Percentiles rank a stretch among this genome's conserved stretches.
Conservation (phyloP, 2,329 filamentous ascomycete species). For the Leptographium wingfieldii region DNA sequence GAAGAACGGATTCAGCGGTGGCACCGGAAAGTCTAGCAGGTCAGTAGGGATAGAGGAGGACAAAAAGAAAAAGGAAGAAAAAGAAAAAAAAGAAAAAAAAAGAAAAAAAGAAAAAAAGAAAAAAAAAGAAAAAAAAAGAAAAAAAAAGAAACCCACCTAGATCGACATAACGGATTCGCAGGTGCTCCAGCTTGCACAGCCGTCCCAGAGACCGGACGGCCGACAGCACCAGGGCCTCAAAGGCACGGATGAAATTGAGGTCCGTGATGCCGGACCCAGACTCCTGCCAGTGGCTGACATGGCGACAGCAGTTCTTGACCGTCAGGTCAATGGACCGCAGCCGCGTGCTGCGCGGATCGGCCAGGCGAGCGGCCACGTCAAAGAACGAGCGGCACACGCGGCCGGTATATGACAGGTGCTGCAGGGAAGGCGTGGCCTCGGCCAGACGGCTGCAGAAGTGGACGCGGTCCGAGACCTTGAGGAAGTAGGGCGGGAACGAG, state of each 20-base stretch:
- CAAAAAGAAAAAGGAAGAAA: background rate
- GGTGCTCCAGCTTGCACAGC: constrained; percentile 45
- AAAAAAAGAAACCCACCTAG: constrained; percentile 34
- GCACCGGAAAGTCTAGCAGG: constrained; percentile 51
- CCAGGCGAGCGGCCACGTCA: constrained; percentile 37
- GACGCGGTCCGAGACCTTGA: constrained; percentile 43
- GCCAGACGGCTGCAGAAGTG: constrained; percentile 57
- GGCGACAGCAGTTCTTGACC: constrained; percentile 62
- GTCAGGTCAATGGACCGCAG: constrained; percentile 59
- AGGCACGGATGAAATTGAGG: constrained; percentile 57
- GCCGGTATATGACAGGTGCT: constrained; percentile 60
- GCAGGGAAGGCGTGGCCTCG: constrained; percentile 44
- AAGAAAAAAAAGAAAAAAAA: background rate
- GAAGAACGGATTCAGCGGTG: constrained; percentile 62
- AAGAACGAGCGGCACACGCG: constrained; percentile 61
- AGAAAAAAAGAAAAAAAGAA: background rate
- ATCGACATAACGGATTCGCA: constrained; percentile 65
- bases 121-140: background rate
- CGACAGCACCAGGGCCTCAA: constrained; percentile 54
- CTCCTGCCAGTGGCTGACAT: constrained; percentile 42
- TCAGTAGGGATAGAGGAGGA: background rate
- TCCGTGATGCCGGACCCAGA: constrained; percentile 59
- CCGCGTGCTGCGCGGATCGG: constrained; percentile 33
- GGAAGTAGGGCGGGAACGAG: constrained; percentile 45
- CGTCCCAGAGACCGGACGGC: constrained; percentile 47